Evolutionary conservation across 768 basidiomycete species (phyloP).

Genomic region (Calocybe indica): DNA sequence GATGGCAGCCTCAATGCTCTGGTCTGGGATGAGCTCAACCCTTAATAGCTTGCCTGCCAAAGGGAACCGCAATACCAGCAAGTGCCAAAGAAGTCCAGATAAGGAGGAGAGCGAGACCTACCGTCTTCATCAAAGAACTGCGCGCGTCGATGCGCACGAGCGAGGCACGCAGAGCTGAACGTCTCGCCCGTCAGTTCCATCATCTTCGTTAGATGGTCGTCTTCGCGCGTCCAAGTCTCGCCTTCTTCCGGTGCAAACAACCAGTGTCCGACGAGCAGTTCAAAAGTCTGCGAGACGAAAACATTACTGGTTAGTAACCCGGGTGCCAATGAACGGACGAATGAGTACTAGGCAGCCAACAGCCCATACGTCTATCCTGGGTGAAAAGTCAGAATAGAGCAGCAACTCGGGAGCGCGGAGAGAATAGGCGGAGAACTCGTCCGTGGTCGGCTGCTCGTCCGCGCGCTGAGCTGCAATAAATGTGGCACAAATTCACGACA

Average conservation of each 20-base stretch:
- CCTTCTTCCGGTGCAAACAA: slow-evolving; percentile 15
- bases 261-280: slow-evolving; percentile 16
- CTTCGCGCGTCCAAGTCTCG: slow-evolving; percentile 12
- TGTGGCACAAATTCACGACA: background rate
- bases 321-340: background rate
- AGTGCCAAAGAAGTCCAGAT: too few species aligned
- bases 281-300: slow-evolving; percentile 9
- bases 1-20: too few species aligned
- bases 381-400: slow-evolving; percentile 12
- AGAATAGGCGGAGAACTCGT: slow-evolving; percentile 4
- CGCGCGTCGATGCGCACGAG: too few species aligned
- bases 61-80: too few species aligned
- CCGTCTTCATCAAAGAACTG: too few species aligned
- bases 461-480: slow-evolving; percentile 13
- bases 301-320: background rate
- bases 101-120: too few species aligned
- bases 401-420: slow-evolving; percentile 20
- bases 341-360: slow-evolving; percentile 17
- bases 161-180: too few species aligned
- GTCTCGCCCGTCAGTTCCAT: slow-evolving; percentile 19
- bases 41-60: too few species aligned
- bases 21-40: too few species aligned
- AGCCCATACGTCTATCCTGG: slow-evolving; percentile 20
- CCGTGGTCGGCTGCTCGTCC: slow-evolving; percentile 12
- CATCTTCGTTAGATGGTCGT: slow-evolving; percentile 23